phyloP scores from a whole-genome alignment of 306 rosid genomes.

The Phaseolus lunatus region DNA sequence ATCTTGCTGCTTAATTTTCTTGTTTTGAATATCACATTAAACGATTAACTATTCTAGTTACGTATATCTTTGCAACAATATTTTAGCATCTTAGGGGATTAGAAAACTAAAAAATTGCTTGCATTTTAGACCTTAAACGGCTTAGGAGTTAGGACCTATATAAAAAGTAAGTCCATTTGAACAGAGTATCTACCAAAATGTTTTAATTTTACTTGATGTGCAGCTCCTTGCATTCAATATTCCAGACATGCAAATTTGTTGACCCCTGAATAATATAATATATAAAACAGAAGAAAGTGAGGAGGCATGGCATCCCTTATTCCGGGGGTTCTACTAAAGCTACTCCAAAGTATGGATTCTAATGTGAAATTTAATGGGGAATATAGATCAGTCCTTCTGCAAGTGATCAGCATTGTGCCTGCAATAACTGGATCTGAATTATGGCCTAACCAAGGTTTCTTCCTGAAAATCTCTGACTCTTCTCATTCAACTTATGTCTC shows the following conservation, averaged over 20 bases:
- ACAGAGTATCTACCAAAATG: background rate
- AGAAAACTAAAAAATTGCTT: background rate
- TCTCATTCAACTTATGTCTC: constrained; percentile 89
- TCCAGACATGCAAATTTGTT: constrained; percentile 10
- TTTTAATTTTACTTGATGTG: constrained; percentile 4
- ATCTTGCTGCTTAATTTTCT: constrained; percentile 32
- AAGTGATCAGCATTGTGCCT: constrained; percentile 86
- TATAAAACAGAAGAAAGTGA: constrained; percentile 23
- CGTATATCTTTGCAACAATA: constrained; percentile 21
- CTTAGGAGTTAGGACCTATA: constrained; percentile 5
- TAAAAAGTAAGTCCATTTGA: background rate
- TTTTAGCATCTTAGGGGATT: background rate
- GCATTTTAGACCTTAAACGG: background rate
- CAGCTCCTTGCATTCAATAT: background rate
- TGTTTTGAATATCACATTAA: constrained; percentile 3
- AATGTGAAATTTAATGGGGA: constrained; percentile 79
- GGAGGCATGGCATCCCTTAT: constrained; percentile 79
- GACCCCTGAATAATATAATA: background rate
- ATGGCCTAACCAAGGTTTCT: constrained; percentile 92
- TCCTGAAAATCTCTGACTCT: constrained; percentile 89
- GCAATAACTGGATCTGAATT: constrained; percentile 82
- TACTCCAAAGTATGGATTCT: constrained; percentile 78
- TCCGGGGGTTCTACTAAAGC: constrained; percentile 89
- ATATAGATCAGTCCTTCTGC: constrained; percentile 82
- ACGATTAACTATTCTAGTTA: constrained; percentile 5